A percentile compares a stretch with the other conserved stretches of the same genome.
These are phyloP conservation scores for Lobosporangium transversale DNA, from an alignment of 192 early-diverging fungal species.

Conservation along the genomic window DNA sequence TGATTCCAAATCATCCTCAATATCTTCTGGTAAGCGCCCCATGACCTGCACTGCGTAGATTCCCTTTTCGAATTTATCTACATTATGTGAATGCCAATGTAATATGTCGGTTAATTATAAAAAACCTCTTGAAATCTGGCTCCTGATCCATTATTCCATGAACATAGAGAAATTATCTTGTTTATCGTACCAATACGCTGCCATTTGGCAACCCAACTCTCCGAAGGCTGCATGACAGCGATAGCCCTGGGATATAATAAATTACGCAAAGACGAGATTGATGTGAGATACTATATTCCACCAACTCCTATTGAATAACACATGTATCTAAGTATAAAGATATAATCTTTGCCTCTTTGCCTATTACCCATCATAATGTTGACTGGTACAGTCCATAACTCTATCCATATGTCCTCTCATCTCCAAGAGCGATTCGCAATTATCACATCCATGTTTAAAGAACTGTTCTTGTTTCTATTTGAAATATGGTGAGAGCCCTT, in stretches of 20 bases:
- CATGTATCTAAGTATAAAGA: too few relatives aligned
- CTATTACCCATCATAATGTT: slow-evolving; percentile 80
- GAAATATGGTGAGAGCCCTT: too few relatives aligned
- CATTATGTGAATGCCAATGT: not conserved
- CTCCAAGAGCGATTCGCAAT: slow-evolving; percentile 80
- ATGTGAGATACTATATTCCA: too few relatives aligned
- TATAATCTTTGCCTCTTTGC: too few relatives aligned
- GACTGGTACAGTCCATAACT: slow-evolving; percentile 80
- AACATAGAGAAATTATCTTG: not conserved
- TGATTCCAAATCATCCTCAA: slow-evolving; percentile 75
- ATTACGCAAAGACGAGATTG: not conserved
- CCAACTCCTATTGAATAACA: too few relatives aligned
- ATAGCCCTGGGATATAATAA: slow-evolving; percentile 59
- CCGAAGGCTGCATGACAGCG: slow-evolving; percentile 76
- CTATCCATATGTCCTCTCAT: slow-evolving; percentile 71
- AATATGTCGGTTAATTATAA: too few relatives aligned
- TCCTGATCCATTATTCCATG: not conserved
- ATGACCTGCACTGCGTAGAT: slow-evolving; percentile 81
- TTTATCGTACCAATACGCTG: slow-evolving; percentile 67
- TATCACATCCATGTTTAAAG: slow-evolving; percentile 78
- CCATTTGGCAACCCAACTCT: slow-evolving; percentile 83
- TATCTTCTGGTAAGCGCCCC: slow-evolving; percentile 78
- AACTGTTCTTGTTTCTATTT: slow-evolving; percentile 74
- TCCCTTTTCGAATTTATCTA: slow-evolving; percentile 72
- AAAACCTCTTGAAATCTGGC: slow-evolving; percentile 24